Percentiles rank a stretch among this genome's conserved stretches.
Evolutionary conservation across 306 rosid species (phyloP).

Genomic region (Fagus crenata): DNA sequence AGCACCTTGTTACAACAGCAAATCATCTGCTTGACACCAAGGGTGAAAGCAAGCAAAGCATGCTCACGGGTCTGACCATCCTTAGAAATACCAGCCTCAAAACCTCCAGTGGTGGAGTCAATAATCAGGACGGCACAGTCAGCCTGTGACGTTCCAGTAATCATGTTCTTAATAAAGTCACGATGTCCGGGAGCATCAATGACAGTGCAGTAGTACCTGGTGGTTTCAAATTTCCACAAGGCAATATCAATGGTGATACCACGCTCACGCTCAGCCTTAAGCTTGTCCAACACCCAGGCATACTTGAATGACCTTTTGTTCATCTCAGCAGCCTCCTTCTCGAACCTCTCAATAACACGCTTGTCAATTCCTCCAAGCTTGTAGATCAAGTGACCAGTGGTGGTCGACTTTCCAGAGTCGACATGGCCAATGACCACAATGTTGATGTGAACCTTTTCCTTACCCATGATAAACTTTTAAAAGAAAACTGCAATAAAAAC

Average conservation of each 20-base stretch:
- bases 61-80: constrained; percentile 52
- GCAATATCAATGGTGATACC: constrained; percentile 49
- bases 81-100: constrained; percentile 50
- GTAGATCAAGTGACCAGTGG: constrained; percentile 40
- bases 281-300: constrained; percentile 50
- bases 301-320: constrained; percentile 48
- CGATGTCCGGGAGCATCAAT: constrained; percentile 49
- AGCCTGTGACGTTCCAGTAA: constrained; percentile 46
- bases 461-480: constrained; percentile 34
- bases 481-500: constrained; percentile 3
- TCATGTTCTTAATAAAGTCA: constrained; percentile 46
- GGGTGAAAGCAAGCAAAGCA: constrained; percentile 49
- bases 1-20: constrained; percentile 44
- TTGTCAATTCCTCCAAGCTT: constrained; percentile 51
- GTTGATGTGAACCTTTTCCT: constrained; percentile 56
- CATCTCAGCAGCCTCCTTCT: constrained; percentile 54
- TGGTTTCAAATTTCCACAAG: constrained; percentile 44
- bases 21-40: constrained; percentile 50
- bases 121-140: constrained; percentile 45
- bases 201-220: constrained; percentile 44
- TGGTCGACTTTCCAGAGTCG: constrained; percentile 46
- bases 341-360: constrained; percentile 49
- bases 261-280: constrained; percentile 47
- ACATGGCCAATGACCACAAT: constrained; percentile 66
- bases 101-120: constrained; percentile 49